Base-by-base conservation (phyloP, 2,329 filamentous ascomycete species). In the Diplodia seriata region DNA sequence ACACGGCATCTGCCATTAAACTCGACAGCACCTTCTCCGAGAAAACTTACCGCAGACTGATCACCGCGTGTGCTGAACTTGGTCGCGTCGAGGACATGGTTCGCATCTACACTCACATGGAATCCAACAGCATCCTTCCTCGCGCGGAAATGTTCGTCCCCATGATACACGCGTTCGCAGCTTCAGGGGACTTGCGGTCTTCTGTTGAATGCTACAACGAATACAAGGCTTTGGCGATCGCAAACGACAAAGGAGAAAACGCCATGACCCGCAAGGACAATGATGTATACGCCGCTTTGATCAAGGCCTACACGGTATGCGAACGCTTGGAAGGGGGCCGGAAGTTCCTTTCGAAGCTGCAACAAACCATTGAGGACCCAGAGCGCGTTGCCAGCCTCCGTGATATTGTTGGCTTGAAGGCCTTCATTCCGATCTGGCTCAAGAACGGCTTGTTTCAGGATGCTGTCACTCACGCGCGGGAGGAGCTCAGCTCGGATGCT, bases 131-230 rank as follows among this genome's bases (percentile, higher is more conserved):
- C 68, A 87, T 92, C 26, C 86, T 87, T 18, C 92, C 94, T 0
- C 89, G 90, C 68, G 90, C 93, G 6, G 88, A 90, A 55, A 92
- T 94, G 64, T 98, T 97, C 80, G 91, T 93, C 1, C 87, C 90
- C 20, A 97, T 99, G 92, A 97, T 99, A 77, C 89, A 91, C n/a
- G 93, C 94, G 0, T 98, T 97, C 76, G 92, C 92, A 69, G 86
- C 87, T 51, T 87, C 86, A 12, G 91, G 93, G 61, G 93, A 98
- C 76, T 82, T 98, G 54, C 85, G 89, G 73, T 96, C 91, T 73
- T 95, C 94, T 23, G 92, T 98, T 7, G 93, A 97, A 77, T 93
- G 93, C 80, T 99, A 97, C 81, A 94, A 96, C 71, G 92, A 97
- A 80, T 98, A 98, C 84, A 93, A 93, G 75, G 87, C 88, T 55